Percentiles rank a stretch among this genome's conserved stretches.
Evolutionary conservation across 176 grass and related monocot species (phyloP).

Genomic region (Eragrostis curvula): DNA sequence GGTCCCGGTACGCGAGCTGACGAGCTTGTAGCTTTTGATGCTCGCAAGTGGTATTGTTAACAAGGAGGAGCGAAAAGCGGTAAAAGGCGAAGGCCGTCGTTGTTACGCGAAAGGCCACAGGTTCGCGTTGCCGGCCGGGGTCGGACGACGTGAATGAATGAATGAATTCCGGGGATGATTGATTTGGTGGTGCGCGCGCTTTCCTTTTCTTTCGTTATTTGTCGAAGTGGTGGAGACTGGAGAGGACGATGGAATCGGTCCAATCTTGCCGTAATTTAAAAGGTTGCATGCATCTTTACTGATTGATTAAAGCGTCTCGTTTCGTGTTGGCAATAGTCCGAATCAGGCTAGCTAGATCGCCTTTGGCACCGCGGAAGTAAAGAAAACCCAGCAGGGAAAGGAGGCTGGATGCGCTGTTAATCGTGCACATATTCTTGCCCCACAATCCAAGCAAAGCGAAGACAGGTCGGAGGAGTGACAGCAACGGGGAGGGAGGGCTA

Average conservation of each 20-base stretch:
- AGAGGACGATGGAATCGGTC: neutral
- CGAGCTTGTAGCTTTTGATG: neutral
- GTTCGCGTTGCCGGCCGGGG: neutral
- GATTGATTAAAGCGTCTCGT: conserved; percentile 30
- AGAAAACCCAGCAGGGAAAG: no score
- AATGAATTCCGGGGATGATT: neutral
- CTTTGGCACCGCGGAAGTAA: no score
- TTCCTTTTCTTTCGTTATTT: neutral
- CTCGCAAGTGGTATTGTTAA: neutral
- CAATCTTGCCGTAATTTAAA: conserved; percentile 45
- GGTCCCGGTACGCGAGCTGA: neutral
- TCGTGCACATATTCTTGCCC: conserved; percentile 59
- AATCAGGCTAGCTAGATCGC: conserved; percentile 26
- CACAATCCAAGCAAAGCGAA: conserved; percentile 57
- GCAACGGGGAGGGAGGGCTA: neutral
- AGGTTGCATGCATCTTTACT: neutral
- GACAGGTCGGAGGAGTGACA: neutral
- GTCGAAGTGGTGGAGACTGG: conserved; percentile 21
- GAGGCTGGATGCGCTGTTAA: conserved; percentile 43
- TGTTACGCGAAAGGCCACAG: conserved; percentile 24
- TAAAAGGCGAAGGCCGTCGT: neutral
- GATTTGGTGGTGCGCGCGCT: neutral
- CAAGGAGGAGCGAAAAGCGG: neutral
- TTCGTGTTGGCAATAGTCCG: conserved; percentile 23
- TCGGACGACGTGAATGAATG: neutral